Base-by-base conservation (phyloP, 1,284 basidiomycete species). In the Ustilago nuda region DNA sequence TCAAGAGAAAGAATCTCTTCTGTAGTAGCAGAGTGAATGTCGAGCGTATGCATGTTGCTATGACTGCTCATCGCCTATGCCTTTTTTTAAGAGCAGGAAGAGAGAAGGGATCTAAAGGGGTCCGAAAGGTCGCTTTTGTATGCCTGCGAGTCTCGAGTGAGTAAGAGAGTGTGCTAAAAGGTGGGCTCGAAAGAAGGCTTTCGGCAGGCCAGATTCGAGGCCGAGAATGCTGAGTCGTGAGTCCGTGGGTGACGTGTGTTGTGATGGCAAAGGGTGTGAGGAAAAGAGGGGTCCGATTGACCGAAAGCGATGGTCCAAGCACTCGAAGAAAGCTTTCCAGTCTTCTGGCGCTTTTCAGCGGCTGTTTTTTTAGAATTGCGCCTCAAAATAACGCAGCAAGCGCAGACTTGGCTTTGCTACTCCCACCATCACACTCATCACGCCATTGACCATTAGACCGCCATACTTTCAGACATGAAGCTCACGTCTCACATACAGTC, bases 1-100 rank as follows among this genome's bases (percentile, higher is more conserved):
- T 94, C 92, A 32, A 97, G 88, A 30, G 91, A 92, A 30, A 98
- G 90, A 9, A 95, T 81, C 27, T 81, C 70, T n/a, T 67, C 63
- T 12, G 68, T 57, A 13, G 61, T 69, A 8, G 76, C 76, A 56
- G 70, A 73, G 62, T 79, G 80, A 58, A 82, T 68, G 59, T 80
- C 79, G 67, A 80, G 77, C 48, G 78, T 75, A 55, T 80, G 71
- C 75, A 77, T 77, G 36, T 41, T 72, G 69, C 70, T 76, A 50
- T 76, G 66, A 23, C 74, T 76, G 56, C 68, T 76, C 73, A 72
- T 76, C 35, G 48, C 61, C 41, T 62, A 30, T 46, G n/a, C n/a
- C 8, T 13, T 53, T 53, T 19, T 45, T n/a, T 19, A 15, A 11
- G n/a, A 45, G 43, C 12, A 43, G 13, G 15, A 43, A 17, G 15